Conservation (phyloP, 441 rosid species). For the Gossypium davidsonii region DNA sequence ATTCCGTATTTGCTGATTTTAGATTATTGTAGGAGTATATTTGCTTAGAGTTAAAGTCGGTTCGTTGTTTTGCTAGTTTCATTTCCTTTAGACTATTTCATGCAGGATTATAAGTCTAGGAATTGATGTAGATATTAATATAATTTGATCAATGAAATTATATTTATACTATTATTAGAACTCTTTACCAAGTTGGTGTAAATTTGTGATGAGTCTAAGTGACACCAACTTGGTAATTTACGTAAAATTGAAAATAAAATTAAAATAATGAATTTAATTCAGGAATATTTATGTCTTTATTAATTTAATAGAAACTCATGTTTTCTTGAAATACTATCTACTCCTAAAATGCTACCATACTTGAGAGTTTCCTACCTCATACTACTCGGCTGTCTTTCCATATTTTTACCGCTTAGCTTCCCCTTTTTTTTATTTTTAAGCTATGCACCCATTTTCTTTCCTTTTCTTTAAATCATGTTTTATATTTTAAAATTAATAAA, state of each 20-base stretch:
- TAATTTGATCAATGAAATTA: neutral
- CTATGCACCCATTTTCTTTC: neutral
- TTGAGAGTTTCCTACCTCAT: too few relatives aligned
- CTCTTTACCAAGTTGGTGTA: neutral
- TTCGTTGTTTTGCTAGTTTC: neutral
- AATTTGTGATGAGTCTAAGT: neutral
- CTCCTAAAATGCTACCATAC: neutral
- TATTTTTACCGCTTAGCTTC: neutral
- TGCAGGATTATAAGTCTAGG: neutral
- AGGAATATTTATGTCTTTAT: neutral
- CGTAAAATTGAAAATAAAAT: neutral
- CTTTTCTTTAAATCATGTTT: neutral
- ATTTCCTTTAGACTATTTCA: neutral
- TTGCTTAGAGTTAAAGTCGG: neutral
- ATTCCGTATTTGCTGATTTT: neutral
- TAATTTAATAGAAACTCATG: neutral
- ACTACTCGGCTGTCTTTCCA: neutral
- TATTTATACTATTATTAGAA: neutral
- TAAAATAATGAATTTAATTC: neutral
- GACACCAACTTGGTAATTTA: conserved; percentile 1
- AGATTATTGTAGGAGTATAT: neutral
- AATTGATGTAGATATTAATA: neutral
- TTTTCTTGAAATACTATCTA: neutral
- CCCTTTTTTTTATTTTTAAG: neutral
- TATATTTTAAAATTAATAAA: neutral